Conservation (phyloP, 108 stramenopile genomes). For the Cyclotella cryptica region DNA sequence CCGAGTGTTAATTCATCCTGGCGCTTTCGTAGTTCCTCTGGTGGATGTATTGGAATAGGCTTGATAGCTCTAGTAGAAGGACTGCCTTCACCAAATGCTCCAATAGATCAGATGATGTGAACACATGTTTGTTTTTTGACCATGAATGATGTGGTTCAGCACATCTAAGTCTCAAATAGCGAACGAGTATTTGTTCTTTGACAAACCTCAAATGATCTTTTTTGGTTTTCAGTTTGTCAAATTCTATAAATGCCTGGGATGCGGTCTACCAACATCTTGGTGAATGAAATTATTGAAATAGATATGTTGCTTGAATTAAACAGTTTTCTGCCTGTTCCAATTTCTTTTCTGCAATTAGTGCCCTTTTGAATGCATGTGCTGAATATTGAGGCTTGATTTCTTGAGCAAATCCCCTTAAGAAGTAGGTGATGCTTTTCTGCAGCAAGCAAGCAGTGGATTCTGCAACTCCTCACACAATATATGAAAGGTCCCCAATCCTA, state of each 20-base stretch:
- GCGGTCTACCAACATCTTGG: constrained; percentile 1
- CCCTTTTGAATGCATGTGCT: neutral
- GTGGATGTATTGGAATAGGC: neutral
- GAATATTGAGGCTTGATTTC: neutral
- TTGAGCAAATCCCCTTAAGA: too few relatives aligned
- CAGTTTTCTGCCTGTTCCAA: neutral
- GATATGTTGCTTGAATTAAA: constrained; percentile 1
- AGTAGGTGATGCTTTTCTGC: too few relatives aligned
- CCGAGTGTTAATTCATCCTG: neutral
- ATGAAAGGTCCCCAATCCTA: neutral
- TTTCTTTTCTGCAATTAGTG: neutral
- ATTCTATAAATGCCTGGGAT: neutral
- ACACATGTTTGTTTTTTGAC: neutral
- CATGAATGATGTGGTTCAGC: constrained; percentile 13
- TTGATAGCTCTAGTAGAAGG: neutral
- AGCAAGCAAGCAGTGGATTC: too few relatives aligned
- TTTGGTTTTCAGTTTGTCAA: neutral
- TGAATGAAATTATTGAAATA: constrained; percentile 8
- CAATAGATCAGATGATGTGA: neutral
- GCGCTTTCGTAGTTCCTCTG: neutral
- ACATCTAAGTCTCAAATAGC: constrained; percentile 3
- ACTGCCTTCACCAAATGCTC: constrained; percentile 2
- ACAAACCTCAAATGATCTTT: neutral
- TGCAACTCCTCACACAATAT: too few relatives aligned
- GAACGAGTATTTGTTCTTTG: constrained; percentile 5